Evolutionary conservation across 257 asterid species (phyloP), one percentile per base, ranked within the genome.

Genomic region (Salvia miltiorrhiza): DNA sequence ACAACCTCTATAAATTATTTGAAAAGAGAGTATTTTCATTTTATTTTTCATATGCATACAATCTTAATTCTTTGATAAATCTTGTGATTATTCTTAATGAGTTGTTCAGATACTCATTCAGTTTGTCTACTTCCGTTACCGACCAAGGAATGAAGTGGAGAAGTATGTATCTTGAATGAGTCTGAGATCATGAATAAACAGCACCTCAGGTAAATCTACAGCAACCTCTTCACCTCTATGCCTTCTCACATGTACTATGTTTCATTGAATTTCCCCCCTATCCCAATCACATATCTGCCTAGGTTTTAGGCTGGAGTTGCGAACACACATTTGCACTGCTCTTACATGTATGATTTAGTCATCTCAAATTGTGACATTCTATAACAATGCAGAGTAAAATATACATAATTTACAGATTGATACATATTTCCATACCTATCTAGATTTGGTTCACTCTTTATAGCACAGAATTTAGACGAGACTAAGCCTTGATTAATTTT

Each of bases 31-130:
- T 13, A 24, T 4, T 12, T 24, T 9, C 7, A 16, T 16, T 26
- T 54, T 44, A 14, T 4, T 6, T 26, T 11, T 17, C 7, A 26
- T 47, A 40, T 67, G 65, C 14, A 7, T 26, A 28, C 24, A 58
- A 33, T 58, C 45, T 17, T 39, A 21, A 49, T 9, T 37, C 33
- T 32, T 8, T 24, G 19, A 65, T 49, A 56, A 40, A 53, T 56
- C 7, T 26, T 11, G n/a, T 44, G 47, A 8, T 53, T 39, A 9
- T 77, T 83, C 86, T 83, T 79, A 65, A 83, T 68, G 53, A 30
- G 41, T 28, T 74, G 58, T 58, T 73, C 83, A 88, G 93, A 88
- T 88, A 66, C 72, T 88, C 50, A 40, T 63, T 54, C 96, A 86
- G 73, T 88, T 83, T 50, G 24, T 69, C 49, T 78, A 78, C 74